Base-by-base conservation (phyloP, 75 land plant species). In the Ceratopteris richardii region DNA sequence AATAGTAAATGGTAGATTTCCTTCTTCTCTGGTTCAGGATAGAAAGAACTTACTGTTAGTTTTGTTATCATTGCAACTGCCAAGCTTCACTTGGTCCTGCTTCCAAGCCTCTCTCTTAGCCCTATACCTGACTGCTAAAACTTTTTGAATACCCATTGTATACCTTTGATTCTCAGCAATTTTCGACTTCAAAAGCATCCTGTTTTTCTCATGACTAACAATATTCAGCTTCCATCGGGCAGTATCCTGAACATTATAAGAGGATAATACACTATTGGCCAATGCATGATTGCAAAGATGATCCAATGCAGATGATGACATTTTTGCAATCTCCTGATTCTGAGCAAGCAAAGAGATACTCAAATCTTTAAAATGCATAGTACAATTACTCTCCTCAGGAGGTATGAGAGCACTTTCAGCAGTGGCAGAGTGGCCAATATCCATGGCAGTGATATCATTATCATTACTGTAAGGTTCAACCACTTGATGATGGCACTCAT, bases 51-150 rank as follows among this genome's bases (percentile, higher is more conserved):
- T 4, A 33, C 7, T 33, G 7, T 33, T 9, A 33, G 9, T 9
- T 9, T 33, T 3, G 37, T 33, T 33, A 33, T 33, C 37, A 3
- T 33, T 33, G 9, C 37, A 4, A 33, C 7, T 33, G 9, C 3
- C 9, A 33, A 4, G 3, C 3, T 9, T 33, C 9, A 33, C 44
- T 54, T 76, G 42, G 48, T 75, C 84, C 37, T 77, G 96, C 70
- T 77, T 84, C 86, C 88, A 85, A 7, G 70, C 23, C 27, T 72
- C 67, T 13, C 64, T 75, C n/a, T 78, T 69, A 12, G 64, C 72
- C 68, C 76, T 77, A 61, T 60, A 88, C 62, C 80, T 82, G 31
- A 84, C 66, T 20, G 69, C 61, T 23, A 88, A 56, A 29, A 68
- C 78, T 31, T 60, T 61, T 51, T 85, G 90, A 71, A 82, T 85